Conservation (phyloP, 2,329 filamentous ascomycete genomes). For the Hymenoscyphus albidus region DNA sequence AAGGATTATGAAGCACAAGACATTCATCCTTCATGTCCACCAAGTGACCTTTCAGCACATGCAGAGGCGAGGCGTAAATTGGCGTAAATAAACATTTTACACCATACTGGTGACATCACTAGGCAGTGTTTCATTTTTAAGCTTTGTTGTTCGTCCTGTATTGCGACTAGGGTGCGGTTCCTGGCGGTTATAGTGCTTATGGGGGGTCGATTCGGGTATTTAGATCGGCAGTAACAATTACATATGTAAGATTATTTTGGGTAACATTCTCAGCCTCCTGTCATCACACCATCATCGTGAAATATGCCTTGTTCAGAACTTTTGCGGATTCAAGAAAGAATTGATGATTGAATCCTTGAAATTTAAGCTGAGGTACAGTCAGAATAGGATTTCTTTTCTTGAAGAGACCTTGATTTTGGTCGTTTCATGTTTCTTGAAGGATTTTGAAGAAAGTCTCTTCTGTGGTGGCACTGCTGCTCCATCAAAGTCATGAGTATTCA, state of each 20-base stretch:
- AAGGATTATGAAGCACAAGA: background rate
- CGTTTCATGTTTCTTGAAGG: background rate
- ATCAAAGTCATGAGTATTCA: background rate
- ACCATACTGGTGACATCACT: background rate
- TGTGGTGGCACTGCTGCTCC: background rate
- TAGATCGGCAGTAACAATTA: background rate
- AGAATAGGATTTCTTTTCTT: background rate
- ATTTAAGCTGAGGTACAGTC: background rate
- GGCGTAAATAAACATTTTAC: background rate
- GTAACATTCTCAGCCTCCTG: background rate
- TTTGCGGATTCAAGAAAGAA: background rate
- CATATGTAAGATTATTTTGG: background rate
- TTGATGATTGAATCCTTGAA: background rate
- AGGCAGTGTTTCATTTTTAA: background rate
- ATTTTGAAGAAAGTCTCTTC: background rate
- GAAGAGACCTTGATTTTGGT: background rate
- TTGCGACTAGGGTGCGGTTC: background rate
- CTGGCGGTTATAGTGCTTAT: background rate
- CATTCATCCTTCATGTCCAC: background rate
- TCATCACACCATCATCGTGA: background rate
- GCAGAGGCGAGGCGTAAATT: background rate
- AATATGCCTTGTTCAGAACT: background rate
- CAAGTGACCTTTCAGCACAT: background rate
- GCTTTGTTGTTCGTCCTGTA: background rate
- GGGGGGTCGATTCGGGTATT: background rate